phyloP scores from a whole-genome alignment of 2,329 filamentous ascomycete genomes.

The Penicillium sp. region DNA sequence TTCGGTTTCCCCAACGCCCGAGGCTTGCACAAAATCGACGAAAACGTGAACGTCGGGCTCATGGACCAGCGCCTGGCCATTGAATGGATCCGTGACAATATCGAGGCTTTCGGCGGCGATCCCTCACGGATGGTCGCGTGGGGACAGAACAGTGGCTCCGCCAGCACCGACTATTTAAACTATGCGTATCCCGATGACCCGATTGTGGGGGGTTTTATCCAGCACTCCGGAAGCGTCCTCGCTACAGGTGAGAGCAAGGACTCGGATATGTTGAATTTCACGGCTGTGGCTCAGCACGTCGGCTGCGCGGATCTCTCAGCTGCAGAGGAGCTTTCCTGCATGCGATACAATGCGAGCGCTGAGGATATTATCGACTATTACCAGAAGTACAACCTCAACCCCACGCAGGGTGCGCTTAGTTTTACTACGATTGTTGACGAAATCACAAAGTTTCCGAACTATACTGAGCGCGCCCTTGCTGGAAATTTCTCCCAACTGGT shows the following conservation, averaged over 20 bases:
- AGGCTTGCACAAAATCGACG: neutral
- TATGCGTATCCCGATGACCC: constrained; percentile 37
- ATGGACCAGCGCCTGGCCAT: constrained; percentile 23
- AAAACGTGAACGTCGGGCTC: constrained; percentile 23
- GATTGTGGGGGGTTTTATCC: constrained; percentile 24
- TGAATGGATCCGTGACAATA: constrained; percentile 18
- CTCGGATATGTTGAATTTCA: neutral
- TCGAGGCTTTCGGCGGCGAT: constrained; percentile 19
- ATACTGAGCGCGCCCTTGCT: neutral
- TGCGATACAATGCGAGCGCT: neutral
- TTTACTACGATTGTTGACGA: neutral
- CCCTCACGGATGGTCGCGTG: constrained; percentile 5
- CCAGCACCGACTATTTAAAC: constrained; percentile 1
- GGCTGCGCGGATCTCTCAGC: neutral
- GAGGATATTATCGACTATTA: neutral
- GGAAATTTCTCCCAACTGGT: neutral
- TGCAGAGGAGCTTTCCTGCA: neutral
- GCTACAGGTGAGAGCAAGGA: neutral
- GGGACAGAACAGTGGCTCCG: constrained; percentile 15
- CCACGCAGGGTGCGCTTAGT: neutral
- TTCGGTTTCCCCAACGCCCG: constrained; percentile 27
- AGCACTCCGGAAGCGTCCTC: constrained; percentile 23
- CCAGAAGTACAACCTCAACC: neutral
- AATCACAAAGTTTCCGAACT: neutral
- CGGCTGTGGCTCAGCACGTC: neutral